These are phyloP conservation scores for Pythium brachiatum DNA, from an alignment of 352 stramenopile genomes.

Conservation along the genomic window DNA sequence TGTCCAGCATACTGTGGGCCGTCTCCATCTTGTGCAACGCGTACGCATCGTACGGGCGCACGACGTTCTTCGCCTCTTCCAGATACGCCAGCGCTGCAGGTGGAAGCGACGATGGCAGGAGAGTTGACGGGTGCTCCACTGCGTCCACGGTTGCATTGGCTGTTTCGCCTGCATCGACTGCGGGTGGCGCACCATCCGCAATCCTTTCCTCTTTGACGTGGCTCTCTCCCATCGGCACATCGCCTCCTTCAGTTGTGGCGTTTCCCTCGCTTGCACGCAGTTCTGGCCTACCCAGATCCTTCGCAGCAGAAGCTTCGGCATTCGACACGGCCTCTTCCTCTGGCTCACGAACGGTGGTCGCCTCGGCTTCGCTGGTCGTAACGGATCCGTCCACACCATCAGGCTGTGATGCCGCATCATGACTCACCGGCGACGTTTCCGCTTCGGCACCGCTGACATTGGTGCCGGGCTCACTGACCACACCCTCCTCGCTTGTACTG, in stretches of 20 bases:
- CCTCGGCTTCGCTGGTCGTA: background rate
- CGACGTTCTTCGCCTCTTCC: conserved; percentile 55
- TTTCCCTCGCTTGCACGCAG: background rate
- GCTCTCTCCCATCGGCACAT: background rate
- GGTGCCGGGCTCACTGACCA: background rate
- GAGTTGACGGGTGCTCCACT: conserved; percentile 6
- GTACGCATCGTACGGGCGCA: conserved; percentile 71
- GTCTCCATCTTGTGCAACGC: conserved; percentile 61
- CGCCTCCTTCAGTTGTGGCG: background rate
- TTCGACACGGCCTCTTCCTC: background rate
- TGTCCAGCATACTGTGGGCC: conserved; percentile 53
- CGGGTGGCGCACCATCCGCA: background rate
- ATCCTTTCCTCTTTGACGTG: background rate
- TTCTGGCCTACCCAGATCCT: background rate
- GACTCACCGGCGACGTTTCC: background rate
- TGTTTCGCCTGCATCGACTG: background rate
- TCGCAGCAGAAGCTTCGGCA: background rate
- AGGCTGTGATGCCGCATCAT: background rate
- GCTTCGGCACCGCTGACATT: background rate
- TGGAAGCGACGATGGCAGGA: conserved; percentile 2
- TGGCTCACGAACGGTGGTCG: background rate
- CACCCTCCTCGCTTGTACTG: background rate
- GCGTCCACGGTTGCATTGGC: background rate
- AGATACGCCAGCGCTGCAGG: conserved; percentile 35
- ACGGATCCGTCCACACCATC: background rate